Conservation (phyloP, 768 basidiomycete genomes). For the Rickenella mellea region DNA sequence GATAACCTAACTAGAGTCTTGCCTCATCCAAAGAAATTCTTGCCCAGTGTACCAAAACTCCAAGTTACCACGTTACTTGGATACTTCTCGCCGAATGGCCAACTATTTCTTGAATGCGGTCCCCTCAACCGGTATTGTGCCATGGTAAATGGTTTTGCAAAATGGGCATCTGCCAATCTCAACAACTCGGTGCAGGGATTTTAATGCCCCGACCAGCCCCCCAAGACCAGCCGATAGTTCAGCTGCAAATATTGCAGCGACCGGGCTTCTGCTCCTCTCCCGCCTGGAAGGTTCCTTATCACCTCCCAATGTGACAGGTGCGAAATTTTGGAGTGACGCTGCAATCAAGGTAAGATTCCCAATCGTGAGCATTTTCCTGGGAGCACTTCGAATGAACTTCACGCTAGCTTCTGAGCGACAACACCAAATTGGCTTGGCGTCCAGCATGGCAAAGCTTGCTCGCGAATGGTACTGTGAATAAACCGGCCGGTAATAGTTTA, state of each 20-base stretch:
- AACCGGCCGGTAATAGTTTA: slow-evolving; percentile 39
- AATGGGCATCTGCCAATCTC: not conserved
- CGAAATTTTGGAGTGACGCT: slow-evolving; percentile 32
- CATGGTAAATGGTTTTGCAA: slow-evolving; percentile 37
- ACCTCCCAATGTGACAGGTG: slow-evolving; percentile 18
- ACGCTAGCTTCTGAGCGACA: slow-evolving; percentile 34
- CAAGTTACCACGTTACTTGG: slow-evolving; percentile 37
- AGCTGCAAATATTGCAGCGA: slow-evolving; percentile 48
- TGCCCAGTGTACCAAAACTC: slow-evolving; percentile 51
- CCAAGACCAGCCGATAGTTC: slow-evolving; percentile 62
- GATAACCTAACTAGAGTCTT: not conserved
- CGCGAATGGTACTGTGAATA: slow-evolving; percentile 58
- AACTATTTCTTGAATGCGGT: slow-evolving; percentile 50
- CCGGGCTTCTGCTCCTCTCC: slow-evolving; percentile 49
- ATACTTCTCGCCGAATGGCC: slow-evolving; percentile 51
- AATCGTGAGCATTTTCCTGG: not conserved
- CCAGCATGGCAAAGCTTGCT: slow-evolving; percentile 55
- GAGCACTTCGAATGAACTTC: not conserved
- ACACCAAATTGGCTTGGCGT: slow-evolving; percentile 45
- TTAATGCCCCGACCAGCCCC: slow-evolving; percentile 46
- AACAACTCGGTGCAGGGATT: slow-evolving; percentile 41
- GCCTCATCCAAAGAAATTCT: not conserved
- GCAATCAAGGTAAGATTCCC: slow-evolving; percentile 35
- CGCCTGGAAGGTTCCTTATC: slow-evolving; percentile 25
- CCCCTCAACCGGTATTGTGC: slow-evolving; percentile 53